These are phyloP conservation scores for Phaeomoniella chlamydospora DNA, from an alignment of 2,329 filamentous ascomycete species.

Conservation along the genomic window DNA sequence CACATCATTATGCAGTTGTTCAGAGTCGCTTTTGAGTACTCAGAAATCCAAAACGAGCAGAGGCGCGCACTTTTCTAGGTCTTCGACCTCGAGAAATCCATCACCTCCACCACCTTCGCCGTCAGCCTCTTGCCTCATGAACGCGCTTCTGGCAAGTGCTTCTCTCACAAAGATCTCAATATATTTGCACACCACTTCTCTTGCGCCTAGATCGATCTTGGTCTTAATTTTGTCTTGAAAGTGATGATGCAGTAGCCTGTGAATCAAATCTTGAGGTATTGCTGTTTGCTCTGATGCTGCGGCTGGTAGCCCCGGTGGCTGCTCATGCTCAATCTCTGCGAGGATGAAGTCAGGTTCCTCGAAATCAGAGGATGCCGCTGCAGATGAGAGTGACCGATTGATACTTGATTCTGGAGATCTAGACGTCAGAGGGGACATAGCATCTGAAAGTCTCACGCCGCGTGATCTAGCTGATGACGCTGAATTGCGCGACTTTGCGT, in stretches of 20 bases:
- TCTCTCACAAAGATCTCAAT: conserved; percentile 85
- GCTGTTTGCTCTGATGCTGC: neutral
- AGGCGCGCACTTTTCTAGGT: conserved; percentile 75
- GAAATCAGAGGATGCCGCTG: neutral
- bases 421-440: neutral
- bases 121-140: conserved; percentile 44
- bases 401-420: neutral
- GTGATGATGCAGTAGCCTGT: conserved; percentile 62
- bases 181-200: conserved; percentile 65
- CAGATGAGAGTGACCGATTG: neutral
- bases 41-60: conserved; percentile 79
- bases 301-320: conserved; percentile 14
- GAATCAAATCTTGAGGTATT: conserved; percentile 62
- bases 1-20: too few species aligned
- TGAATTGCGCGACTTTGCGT: neutral
- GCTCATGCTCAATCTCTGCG: conserved; percentile 25
- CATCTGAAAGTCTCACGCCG: neutral
- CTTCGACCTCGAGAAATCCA: conserved; percentile 52
- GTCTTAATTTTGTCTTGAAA: conserved; percentile 57
- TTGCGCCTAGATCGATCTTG: conserved; percentile 62
- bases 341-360: conserved; percentile 31
- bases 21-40: conserved; percentile 2
- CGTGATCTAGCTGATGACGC: neutral
- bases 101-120: conserved; percentile 14
- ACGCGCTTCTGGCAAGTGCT: conserved; percentile 64